Percentiles rank a stretch among this genome's conserved stretches.
Evolutionary conservation across 192 early-diverging fungal species (phyloP).

Genomic region (Endogone sp.): DNA sequence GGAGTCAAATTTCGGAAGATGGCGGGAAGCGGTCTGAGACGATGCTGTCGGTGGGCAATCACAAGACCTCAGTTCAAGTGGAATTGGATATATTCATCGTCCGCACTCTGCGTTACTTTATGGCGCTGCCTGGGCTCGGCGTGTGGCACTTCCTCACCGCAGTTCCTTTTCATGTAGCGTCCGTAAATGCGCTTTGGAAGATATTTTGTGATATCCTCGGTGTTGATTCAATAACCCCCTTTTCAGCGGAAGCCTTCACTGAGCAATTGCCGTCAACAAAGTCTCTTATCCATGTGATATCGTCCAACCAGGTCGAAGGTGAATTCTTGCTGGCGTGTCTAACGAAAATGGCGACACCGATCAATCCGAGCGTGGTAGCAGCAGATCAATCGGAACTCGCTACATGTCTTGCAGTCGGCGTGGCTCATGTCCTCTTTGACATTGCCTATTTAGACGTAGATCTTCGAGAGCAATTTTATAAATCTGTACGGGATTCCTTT

Average conservation of each 20-base stretch:
- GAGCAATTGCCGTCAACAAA: constrained; percentile 5
- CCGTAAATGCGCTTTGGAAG: constrained; percentile 16
- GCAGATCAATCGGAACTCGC: background rate
- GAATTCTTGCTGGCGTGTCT: constrained; percentile 39
- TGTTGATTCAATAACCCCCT: background rate
- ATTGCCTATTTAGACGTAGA: constrained; percentile 35
- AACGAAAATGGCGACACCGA: constrained; percentile 30
- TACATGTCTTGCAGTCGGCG: constrained; percentile 16
- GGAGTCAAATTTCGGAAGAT: constrained; percentile 18
- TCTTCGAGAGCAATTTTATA: constrained; percentile 32
- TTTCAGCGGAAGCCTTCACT: background rate
- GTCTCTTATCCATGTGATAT: background rate
- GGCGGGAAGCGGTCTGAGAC: background rate
- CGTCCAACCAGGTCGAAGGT: constrained; percentile 31
- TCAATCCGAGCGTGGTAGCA: background rate
- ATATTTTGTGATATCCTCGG: constrained; percentile 9
- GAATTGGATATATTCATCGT: constrained; percentile 5
- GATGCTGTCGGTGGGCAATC: background rate
- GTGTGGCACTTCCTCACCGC: constrained; percentile 16
- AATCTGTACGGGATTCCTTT: constrained; percentile 37
- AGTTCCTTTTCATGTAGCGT: constrained; percentile 20
- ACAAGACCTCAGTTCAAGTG: constrained; percentile 4
- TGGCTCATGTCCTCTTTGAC: constrained; percentile 33
- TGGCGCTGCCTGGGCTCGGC: constrained; percentile 1
- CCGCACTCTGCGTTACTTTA: constrained; percentile 6